Conservation (phyloP, 2,329 filamentous ascomycete genomes). For the Diaporthe sp. region DNA sequence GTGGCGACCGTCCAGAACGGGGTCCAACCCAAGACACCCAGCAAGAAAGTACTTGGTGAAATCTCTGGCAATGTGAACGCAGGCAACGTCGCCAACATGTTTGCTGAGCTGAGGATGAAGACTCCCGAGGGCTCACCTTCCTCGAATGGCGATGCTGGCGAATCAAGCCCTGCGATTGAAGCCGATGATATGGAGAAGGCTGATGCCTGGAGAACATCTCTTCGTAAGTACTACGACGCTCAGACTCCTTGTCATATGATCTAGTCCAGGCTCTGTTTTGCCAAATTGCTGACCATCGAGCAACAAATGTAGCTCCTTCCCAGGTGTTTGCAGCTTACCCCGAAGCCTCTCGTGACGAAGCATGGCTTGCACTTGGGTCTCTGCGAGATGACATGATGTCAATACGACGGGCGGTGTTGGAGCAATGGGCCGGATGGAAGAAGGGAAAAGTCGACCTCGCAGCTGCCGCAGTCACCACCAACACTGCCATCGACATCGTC, state of each 20-base stretch:
- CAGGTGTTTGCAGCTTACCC: slow-evolving; percentile 29
- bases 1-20: neutral
- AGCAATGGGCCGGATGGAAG: neutral
- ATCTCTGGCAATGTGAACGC: slow-evolving; percentile 10
- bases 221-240: neutral
- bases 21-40: neutral
- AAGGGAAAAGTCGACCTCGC: slow-evolving; percentile 1
- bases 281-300: neutral
- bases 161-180: neutral
- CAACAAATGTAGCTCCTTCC: neutral
- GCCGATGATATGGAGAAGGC: slow-evolving; percentile 8
- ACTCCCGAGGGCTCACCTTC: slow-evolving; percentile 3
- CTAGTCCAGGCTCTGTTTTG: neutral
- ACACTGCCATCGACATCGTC: slow-evolving; percentile 28
- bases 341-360: slow-evolving; percentile 23
- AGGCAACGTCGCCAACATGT: neutral
- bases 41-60: slow-evolving; percentile 10
- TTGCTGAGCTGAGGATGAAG: slow-evolving; percentile 9
- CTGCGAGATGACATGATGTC: slow-evolving; percentile 21
- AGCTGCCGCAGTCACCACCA: slow-evolving; percentile 22
- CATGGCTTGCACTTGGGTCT: slow-evolving; percentile 15
- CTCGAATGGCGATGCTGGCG: neutral
- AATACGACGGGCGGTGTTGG: neutral
- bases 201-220: slow-evolving; percentile 20
- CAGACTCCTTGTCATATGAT: neutral